Percentiles rank a stretch among this genome's conserved stretches.
Conservation (phyloP, 768 basidiomycete species). For the Boletus pseudopeckii region DNA sequence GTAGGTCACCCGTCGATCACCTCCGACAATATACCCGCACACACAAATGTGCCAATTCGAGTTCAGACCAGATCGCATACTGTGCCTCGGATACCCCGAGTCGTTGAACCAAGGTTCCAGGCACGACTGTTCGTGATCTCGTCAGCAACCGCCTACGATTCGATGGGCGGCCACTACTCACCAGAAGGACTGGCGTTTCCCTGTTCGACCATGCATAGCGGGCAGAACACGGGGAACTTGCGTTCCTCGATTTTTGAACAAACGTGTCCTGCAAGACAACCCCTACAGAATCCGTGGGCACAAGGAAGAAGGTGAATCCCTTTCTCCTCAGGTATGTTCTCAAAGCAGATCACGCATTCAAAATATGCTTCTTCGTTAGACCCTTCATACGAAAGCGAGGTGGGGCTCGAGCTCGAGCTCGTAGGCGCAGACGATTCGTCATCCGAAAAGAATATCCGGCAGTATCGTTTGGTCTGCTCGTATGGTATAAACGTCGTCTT, state of each 20-base stretch:
- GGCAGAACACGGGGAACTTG: conserved; percentile 58
- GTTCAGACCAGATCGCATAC: conserved; percentile 39
- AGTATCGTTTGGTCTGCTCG: conserved; percentile 24
- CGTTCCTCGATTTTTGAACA: conserved; percentile 46
- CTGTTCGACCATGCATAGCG: conserved; percentile 44
- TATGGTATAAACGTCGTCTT: conserved; percentile 7
- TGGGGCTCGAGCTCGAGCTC: neutral
- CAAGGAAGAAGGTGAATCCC: conserved; percentile 43
- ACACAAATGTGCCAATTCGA: conserved; percentile 42
- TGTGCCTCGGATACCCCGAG: conserved; percentile 44
- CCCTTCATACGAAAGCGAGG: neutral
- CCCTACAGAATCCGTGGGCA: conserved; percentile 50
- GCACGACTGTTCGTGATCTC: conserved; percentile 34
- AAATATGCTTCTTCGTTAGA: conserved; percentile 29
- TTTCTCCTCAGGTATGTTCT: conserved; percentile 38
- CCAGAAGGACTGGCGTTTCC: conserved; percentile 30
- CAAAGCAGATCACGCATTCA: conserved; percentile 56
- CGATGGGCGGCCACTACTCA: conserved; percentile 14
- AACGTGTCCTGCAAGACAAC: conserved; percentile 46
- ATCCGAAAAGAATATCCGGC: conserved; percentile 24
- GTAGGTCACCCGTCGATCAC: conserved; percentile 27
- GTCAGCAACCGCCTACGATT: neutral
- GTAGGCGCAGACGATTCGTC: conserved; percentile 2
- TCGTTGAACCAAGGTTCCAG: conserved; percentile 33
- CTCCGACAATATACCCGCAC: conserved; percentile 46